Conservation (phyloP, 148 eudicot species). For the Diospyros kaki region DNA sequence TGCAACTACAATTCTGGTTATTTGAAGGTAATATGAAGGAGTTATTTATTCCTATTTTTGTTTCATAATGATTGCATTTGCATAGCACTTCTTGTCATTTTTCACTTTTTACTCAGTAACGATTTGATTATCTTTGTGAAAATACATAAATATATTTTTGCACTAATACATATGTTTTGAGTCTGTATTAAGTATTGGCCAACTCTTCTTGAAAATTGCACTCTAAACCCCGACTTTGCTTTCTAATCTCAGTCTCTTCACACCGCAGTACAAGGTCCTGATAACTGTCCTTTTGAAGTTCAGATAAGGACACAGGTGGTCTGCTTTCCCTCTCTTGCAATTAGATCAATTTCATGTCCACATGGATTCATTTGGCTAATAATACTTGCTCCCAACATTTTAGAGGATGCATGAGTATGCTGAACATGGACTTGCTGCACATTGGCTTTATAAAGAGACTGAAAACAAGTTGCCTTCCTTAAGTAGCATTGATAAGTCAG, state of each 20-base stretch:
- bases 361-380: background rate
- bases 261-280: constrained; percentile 92
- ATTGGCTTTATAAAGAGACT: constrained; percentile 96
- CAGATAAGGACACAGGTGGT: constrained; percentile 93
- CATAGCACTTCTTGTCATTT: background rate
- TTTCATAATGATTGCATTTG: background rate
- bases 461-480: constrained; percentile 39
- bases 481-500: constrained; percentile 33
- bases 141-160: background rate
- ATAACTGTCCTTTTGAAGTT: constrained; percentile 78
- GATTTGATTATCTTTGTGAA: background rate
- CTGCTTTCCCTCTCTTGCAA: constrained; percentile 11
- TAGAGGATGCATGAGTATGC: constrained; percentile 98
- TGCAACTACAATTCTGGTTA: background rate
- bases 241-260: constrained; percentile 79
- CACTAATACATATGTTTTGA: background rate
- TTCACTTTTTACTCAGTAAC: background rate
- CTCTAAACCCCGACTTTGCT: constrained; percentile 13
- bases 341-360: background rate
- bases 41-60: background rate
- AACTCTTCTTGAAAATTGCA: background rate
- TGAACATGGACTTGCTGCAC: constrained; percentile 96
- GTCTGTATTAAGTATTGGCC: background rate
- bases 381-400: constrained; percentile 8
- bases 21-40: background rate